Conservation (phyloP, 78 protist genomes). For the Cavenderia fasciculata region DNA sequence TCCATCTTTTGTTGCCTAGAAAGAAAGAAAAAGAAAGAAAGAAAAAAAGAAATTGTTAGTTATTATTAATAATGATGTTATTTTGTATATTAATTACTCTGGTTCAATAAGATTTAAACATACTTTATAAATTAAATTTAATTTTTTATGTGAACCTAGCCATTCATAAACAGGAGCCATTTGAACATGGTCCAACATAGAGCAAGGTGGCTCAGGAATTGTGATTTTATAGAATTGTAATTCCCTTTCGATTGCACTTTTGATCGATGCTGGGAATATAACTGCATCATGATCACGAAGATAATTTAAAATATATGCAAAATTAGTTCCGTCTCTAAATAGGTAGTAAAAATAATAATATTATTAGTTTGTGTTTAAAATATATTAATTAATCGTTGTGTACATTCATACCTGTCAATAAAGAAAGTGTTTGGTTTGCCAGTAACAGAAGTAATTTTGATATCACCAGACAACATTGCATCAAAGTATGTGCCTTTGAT, state of each 20-base stretch:
- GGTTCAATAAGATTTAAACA: constrained; percentile 1
- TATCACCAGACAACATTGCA: constrained; percentile 13
- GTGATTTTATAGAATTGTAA: background rate
- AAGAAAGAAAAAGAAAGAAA: background rate
- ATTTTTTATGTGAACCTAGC: background rate
- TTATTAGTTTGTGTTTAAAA: background rate
- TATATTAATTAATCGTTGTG: background rate
- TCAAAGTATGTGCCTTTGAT: constrained; percentile 1
- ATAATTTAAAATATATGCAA: constrained; percentile 17
- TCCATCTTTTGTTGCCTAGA: background rate
- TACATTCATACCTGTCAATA: constrained; percentile 12
- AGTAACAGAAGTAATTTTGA: background rate
- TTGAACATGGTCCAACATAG: background rate
- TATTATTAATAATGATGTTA: too few relatives aligned
- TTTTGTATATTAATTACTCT: too few relatives aligned
- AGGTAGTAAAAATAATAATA: background rate
- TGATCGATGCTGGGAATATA: background rate
- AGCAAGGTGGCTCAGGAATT: background rate
- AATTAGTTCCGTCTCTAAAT: constrained; percentile 13
- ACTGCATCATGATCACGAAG: background rate
- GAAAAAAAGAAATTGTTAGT: background rate
- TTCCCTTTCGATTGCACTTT: background rate
- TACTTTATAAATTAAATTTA: constrained; percentile 5
- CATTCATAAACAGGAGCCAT: background rate
- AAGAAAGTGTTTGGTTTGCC: constrained; percentile 9